Base-by-base conservation (phyloP, 495 filamentous ascomycete species). In the Aspergillus carlsbadensis region DNA sequence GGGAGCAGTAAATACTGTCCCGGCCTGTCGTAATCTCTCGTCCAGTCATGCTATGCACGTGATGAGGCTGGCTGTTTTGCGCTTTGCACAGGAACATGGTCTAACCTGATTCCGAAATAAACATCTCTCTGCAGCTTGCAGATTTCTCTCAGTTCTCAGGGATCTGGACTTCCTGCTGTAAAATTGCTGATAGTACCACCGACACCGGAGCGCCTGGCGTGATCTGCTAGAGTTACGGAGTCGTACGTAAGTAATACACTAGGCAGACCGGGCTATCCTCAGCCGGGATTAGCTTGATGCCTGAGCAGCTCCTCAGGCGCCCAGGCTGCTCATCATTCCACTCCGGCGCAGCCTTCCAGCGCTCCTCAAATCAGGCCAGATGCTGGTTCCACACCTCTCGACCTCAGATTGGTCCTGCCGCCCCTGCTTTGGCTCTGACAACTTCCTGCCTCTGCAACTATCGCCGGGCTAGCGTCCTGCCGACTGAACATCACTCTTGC, bases 351-450 rank as follows among this genome's bases (percentile, higher is more conserved):
- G 24, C 39, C 52, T 17, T 15, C 34, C 26, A 49, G 29, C 39
- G 22, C 26, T 24, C 10, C 29, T 36, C 65, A 56, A 64, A 59
- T 74, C 70, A 74, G 70, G 64, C 68, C 71, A 73, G 65, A 58
- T 54, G 46, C 56, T 42, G 53, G 53, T 48, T 47, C 53, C 53
- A 56, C 53, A 48, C 33, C 22, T 40, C 44, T 65, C 67, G 65
- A 70, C 66, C 59, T 43, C 67, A 70, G 63, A 71, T 72, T 69
- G 62, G 57, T 59, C 39, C 56, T 64, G 52, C 52, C 58, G 57
- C 61, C 59, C 50, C 54, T 48, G 42, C 54, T 29, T 29, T 29
- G 26, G 26, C 61, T 44, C 60, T 53, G 41, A 54, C 45, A 36
- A 53, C 51, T 51, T 48, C 45, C 51, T 48, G 43, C 57, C 49